These are phyloP conservation scores for Pseudonitzschia pungens DNA, from an alignment of 108 stramenopile genomes.

Conservation along the genomic window DNA sequence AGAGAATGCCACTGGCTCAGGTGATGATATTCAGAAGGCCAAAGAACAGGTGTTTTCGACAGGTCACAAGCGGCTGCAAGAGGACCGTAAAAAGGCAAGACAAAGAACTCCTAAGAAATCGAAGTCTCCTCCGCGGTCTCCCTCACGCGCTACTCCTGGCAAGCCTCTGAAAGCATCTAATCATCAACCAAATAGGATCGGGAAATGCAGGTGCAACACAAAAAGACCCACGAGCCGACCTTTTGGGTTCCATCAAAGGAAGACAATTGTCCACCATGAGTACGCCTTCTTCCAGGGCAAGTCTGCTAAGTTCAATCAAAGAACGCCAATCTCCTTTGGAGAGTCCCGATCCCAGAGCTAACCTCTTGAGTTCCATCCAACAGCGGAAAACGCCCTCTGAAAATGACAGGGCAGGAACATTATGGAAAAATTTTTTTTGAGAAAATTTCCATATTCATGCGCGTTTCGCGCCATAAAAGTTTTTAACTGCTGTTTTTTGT, in stretches of 20 bases:
- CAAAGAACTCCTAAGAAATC: constrained; percentile 9
- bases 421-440: no score
- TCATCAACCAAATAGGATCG: constrained; percentile 26
- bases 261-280: neutral
- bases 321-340: constrained; percentile 11
- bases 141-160: neutral
- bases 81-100: constrained; percentile 45
- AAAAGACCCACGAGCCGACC: neutral
- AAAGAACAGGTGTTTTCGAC: constrained; percentile 66
- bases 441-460: no score
- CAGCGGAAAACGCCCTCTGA: constrained; percentile 2
- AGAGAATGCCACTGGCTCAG: no score
- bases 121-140: neutral
- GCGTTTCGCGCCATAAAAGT: no score
- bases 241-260: constrained; percentile 5
- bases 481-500: no score
- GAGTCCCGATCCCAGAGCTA: neutral
- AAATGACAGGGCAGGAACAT: neutral
- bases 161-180: constrained; percentile 16
- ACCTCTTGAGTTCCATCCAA: constrained; percentile 1
- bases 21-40: constrained; percentile 73
- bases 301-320: constrained; percentile 8
- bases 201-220: neutral
- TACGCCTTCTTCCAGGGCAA: neutral
- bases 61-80: constrained; percentile 69